Base-by-base conservation (phyloP, 2,329 filamentous ascomycete genomes). In the Scleromitrula shiraiana region DNA sequence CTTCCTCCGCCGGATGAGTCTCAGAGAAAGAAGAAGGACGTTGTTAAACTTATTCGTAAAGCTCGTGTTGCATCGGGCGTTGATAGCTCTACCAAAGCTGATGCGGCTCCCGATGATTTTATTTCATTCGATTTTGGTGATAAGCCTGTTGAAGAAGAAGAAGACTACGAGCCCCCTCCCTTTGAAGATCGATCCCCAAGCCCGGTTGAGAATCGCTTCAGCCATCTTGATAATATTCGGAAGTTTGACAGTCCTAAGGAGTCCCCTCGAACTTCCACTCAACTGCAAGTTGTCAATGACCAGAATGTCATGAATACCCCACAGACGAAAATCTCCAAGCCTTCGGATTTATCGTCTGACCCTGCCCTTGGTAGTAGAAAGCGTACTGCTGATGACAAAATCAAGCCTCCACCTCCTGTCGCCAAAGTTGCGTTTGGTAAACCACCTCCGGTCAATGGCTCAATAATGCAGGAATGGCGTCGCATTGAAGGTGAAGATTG, bases 11-110 rank as follows among this genome's bases (percentile, higher is more conserved):
- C 82, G 0, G 85, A 90, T 55, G 84, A 89, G 46, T 73, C 71
- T 5, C 74, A 78, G 32, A 76, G 77, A 17, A 94, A 93, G 67
- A 88, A 84, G 66, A 83, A 81, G 56, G 89, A 96, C 56, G 83
- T 96, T 32, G 87, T 97, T 29, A 87, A 94, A 60, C 68, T 95
- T 52, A 96, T 97, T 57, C 83, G 90, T 57, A 96, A 95, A 63
- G 88, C 90, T 2, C 86, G 90, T 40, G 72, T 89, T 27, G 78
- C 82, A 30, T 68, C 71, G 3, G 65, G 69, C 5, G 62, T 68
- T 5, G 61, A 59, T 8, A 68, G 72, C 22, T 71, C 75, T 24
- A 65, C 72, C 0, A 68, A 72, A 9, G 68, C 75, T 1, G 73
- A 80, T 19, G 71, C 75, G 1, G 76, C 82, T 39, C 73, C 75